phyloP scores from a whole-genome alignment of 768 basidiomycete species.

The Suillus subaureus region DNA sequence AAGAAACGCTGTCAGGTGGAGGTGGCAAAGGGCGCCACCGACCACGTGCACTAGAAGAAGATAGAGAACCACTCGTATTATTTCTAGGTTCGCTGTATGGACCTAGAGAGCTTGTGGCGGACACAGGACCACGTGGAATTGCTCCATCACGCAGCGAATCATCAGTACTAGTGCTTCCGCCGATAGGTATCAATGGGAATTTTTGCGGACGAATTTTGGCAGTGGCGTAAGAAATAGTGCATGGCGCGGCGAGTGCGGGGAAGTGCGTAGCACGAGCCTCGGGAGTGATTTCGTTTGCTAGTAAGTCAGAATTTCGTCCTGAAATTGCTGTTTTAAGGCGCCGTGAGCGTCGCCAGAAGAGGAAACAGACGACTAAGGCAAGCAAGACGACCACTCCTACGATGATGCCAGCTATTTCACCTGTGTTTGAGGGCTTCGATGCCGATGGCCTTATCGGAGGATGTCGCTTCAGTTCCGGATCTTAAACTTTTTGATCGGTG shows the following conservation, averaged over 20 bases:
- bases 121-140: slow-evolving; percentile 3
- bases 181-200: slow-evolving; percentile 7
- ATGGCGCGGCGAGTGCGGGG: slow-evolving; percentile 2
- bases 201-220: neutral
- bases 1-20: neutral
- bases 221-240: neutral
- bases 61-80: neutral
- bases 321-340: slow-evolving; percentile 2
- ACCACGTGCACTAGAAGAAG: slow-evolving; percentile 1
- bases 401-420: slow-evolving; percentile 20
- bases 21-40: slow-evolving; percentile 1
- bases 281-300: slow-evolving; percentile 2
- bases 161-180: neutral
- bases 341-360: slow-evolving; percentile 6
- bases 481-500: neutral
- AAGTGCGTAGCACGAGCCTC: neutral
- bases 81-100: slow-evolving; percentile 1
- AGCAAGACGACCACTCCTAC: slow-evolving; percentile 18
- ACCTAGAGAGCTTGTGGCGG: neutral
- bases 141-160: neutral
- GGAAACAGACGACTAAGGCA: slow-evolving; percentile 5
- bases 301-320: neutral
- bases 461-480: neutral
- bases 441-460: slow-evolving; percentile 3
- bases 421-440: slow-evolving; percentile 13